These are phyloP conservation scores for Cytospora piceicola DNA, from an alignment of 2,329 filamentous ascomycete genomes.

Conservation along the genomic window DNA sequence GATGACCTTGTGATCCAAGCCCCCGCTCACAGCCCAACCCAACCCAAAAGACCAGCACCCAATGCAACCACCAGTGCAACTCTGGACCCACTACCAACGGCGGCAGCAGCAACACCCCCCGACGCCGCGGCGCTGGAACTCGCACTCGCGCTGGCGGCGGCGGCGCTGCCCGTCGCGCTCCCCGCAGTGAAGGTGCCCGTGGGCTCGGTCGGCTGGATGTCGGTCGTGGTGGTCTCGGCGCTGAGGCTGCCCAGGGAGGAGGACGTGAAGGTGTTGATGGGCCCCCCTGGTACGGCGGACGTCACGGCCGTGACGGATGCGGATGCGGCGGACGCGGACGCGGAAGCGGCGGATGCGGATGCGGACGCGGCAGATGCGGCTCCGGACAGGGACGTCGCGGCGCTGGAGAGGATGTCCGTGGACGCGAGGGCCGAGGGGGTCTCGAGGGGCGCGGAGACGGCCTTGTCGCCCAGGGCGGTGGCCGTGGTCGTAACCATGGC, in stretches of 20 bases:
- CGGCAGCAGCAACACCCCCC: constrained; percentile 2
- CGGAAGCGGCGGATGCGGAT: too few relatives aligned
- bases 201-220: constrained; percentile 23
- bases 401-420: not conserved
- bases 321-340: not conserved
- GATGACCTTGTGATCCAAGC: too few relatives aligned
- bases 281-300: constrained; percentile 12
- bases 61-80: constrained; percentile 27
- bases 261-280: constrained; percentile 18
- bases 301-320: not conserved
- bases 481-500: not conserved
- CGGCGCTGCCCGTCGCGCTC: not conserved
- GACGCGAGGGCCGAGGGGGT: not conserved
- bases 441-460: not conserved
- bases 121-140: constrained; percentile 3
- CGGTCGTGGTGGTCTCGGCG: constrained; percentile 9
- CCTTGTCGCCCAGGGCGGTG: not conserved
- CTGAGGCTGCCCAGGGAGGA: not conserved
- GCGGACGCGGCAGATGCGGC: not conserved
- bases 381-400: not conserved
- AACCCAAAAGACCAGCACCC: constrained; percentile 25
- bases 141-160: constrained; percentile 6
- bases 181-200: constrained; percentile 3
- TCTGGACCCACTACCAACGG: constrained; percentile 6
- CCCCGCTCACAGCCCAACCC: constrained; percentile 11